Conservation (phyloP, 1,139 yeast species). For the Candida tropicalis region DNA sequence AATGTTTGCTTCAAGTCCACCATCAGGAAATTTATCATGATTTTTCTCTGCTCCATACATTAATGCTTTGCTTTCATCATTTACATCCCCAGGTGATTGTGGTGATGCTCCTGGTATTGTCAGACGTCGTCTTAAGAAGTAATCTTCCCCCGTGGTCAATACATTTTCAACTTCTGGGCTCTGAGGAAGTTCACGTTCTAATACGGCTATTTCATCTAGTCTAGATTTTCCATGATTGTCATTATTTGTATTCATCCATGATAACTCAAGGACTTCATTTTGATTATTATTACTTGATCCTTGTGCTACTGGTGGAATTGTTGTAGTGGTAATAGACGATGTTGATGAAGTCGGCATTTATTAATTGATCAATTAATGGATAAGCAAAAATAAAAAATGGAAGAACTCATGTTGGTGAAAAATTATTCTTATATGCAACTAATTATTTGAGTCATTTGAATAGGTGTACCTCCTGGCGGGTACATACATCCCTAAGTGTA, state of each 20-base stretch:
- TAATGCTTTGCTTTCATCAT: constrained; percentile 14
- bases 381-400: not conserved
- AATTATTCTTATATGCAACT: no score
- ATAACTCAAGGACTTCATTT: constrained; percentile 1
- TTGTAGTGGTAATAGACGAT: not conserved
- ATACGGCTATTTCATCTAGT: constrained; percentile 3
- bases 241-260: not conserved
- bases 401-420: no score
- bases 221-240: not conserved
- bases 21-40: constrained; percentile 57
- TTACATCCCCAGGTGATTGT: not conserved
- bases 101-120: not conserved
- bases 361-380: not conserved
- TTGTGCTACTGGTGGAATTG: not conserved
- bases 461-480: no score
- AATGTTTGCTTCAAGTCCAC: constrained; percentile 58
- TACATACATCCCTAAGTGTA: not conserved
- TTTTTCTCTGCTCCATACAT: constrained; percentile 30
- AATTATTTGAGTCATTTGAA: not conserved
- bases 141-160: not conserved
- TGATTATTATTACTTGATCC: not conserved
- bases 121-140: constrained; percentile 6
- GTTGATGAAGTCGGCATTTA: not conserved
- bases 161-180: not conserved
- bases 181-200: not conserved